Conservation (phyloP, 148 eudicot species). For the Fagopyrum tataricum region DNA sequence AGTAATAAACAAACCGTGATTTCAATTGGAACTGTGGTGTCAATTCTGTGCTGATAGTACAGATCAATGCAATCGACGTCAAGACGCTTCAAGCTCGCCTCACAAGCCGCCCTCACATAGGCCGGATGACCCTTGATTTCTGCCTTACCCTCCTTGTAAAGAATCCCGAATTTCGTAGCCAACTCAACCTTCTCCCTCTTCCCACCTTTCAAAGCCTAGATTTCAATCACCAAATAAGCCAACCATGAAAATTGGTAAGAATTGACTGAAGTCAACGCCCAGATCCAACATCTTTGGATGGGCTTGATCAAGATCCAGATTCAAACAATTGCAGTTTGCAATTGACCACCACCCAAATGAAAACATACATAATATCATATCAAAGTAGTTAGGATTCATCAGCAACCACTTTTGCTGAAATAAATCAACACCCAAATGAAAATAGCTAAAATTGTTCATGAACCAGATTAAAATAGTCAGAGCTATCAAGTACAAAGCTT, state of each 20-base stretch:
- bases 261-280: background rate
- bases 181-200: conserved; percentile 13
- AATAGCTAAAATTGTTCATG: background rate
- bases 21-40: conserved; percentile 16
- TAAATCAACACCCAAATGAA: too few relatives aligned
- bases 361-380: too few relatives aligned
- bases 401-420: too few relatives aligned
- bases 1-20: conserved; percentile 8
- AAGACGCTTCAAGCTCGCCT: conserved; percentile 20
- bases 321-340: too few relatives aligned
- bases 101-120: conserved; percentile 17
- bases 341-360: too few relatives aligned
- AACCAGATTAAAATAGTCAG: background rate
- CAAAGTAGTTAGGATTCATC: too few relatives aligned
- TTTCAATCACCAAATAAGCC: background rate
- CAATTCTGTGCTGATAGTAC: conserved; percentile 17
- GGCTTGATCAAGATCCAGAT: too few relatives aligned
- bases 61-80: conserved; percentile 16
- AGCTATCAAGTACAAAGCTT: too few relatives aligned
- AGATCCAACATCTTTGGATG: too few relatives aligned
- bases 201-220: conserved; percentile 27
- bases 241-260: background rate
- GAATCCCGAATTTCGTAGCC: conserved; percentile 12
- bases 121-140: conserved; percentile 11
- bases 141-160: background rate